These are phyloP conservation scores for Ilex aquifolium DNA, from an alignment of 257 asterid species.

Conservation along the genomic window DNA sequence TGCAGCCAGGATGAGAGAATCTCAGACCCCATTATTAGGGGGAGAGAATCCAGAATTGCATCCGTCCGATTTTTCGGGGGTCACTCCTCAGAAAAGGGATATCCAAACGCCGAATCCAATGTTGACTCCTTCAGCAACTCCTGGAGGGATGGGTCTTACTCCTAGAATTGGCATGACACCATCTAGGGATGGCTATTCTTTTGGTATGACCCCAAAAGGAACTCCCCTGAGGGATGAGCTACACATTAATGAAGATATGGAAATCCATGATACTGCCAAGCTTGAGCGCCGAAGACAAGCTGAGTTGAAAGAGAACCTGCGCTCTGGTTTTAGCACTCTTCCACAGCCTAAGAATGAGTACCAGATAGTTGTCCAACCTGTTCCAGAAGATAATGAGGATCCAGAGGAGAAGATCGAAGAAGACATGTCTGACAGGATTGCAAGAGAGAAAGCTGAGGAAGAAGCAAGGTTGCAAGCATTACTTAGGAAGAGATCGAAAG, in stretches of 20 bases:
- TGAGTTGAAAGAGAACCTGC: constrained; percentile 51
- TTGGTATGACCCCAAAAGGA: constrained; percentile 79
- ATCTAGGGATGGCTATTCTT: constrained; percentile 52
- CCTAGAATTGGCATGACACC: constrained; percentile 70
- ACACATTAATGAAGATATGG: constrained; percentile 77
- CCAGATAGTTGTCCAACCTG: constrained; percentile 67
- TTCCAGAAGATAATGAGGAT: constrained; percentile 79
- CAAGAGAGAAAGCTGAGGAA: constrained; percentile 94
- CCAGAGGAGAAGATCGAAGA: constrained; percentile 95
- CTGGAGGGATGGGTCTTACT: constrained; percentile 47
- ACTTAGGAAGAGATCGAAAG: constrained; percentile 88
- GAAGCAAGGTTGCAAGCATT: constrained; percentile 81
- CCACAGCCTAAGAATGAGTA: constrained; percentile 96
- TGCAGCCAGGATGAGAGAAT: constrained; percentile 69
- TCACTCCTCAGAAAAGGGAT: constrained; percentile 88
- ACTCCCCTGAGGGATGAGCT: constrained; percentile 95
- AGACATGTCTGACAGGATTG: constrained; percentile 95
- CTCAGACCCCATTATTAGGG: constrained; percentile 98
- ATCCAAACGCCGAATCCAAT: constrained; percentile 93
- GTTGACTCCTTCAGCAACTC: constrained; percentile 88
- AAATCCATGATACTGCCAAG: constrained; percentile 45
- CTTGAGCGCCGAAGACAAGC: constrained; percentile 32
- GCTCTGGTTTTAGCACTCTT: constrained; percentile 58
- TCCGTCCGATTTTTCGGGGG: constrained; percentile 99
- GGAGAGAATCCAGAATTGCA: constrained; percentile 92